Evolutionary conservation across 2,329 filamentous ascomycete species (phyloP), one percentile per base, ranked within the genome.

Genomic region (Xylaria sp.): DNA sequence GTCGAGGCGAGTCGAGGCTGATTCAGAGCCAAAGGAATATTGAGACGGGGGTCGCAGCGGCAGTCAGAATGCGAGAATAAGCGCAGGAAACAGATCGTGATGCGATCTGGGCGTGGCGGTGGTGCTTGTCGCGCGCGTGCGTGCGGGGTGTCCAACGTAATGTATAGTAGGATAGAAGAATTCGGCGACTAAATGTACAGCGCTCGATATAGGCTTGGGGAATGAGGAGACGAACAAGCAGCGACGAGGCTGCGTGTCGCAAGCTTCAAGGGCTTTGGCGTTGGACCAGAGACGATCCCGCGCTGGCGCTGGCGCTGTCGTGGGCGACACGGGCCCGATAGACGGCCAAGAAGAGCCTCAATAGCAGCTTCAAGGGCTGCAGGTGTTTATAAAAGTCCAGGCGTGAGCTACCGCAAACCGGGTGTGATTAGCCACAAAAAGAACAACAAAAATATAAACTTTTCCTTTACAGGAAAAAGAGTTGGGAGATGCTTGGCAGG

Each of bases 81-180:
- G 60, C 59, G 39, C 36, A 18, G 59, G 54, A 25, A 20, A 12
- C 10, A 63, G 55, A 31, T 48, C 46, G 46, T 23, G 10, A 48
- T 57, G 55, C 28, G 62, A 62, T 56, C 28, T 48, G 20, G 48
- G 48, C 46, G 65, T 59, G 41, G 41, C 41, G 41, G 54, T 43
- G 54, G 43, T 25, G 46, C 41, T 33, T 48, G 63, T 60, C 59
- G 55, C 55, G 67, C 61, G 59, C 15, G 66, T 67, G 69, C 69
- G 66, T 67, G 69, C 69, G 64, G 58, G 61, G 67, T 65, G 67
- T 54, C 57, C 43, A 43, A 36, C 33, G 56, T 18, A 15, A 51
- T 28, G 56, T 55, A 54, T 48, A 56, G 51, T 41, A 36, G 64
- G 61, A 54, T 46, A 20, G 7, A 51, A 46, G 5, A n/a, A 54